phyloP scores from a whole-genome alignment of 1,284 basidiomycete species.

The Austroboletus rostrupii region DNA sequence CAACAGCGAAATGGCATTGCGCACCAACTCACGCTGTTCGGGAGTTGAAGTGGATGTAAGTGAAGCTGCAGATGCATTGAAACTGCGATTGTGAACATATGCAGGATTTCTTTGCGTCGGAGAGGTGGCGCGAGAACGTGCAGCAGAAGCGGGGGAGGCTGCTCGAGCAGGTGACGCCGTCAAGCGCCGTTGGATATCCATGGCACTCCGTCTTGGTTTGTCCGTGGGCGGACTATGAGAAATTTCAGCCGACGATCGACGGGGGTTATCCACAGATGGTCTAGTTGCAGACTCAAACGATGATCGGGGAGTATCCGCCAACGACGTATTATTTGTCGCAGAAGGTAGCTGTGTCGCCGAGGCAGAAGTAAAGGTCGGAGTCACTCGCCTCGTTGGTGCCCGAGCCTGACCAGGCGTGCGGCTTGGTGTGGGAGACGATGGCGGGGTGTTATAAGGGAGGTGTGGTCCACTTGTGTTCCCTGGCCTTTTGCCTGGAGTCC shows the following conservation, averaged over 20 bases:
- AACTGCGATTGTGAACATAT: constrained; percentile 46
- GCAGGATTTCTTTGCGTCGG: constrained; percentile 41
- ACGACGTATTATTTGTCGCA: constrained; percentile 30
- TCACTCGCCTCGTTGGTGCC: constrained; percentile 29
- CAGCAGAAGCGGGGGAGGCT: constrained; percentile 24
- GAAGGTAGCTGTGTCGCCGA: constrained; percentile 36
- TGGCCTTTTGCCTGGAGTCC: constrained; percentile 35
- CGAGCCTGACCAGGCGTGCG: constrained; percentile 40
- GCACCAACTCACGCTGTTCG: constrained; percentile 60
- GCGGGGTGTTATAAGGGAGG: constrained; percentile 36
- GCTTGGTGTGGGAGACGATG: constrained; percentile 33
- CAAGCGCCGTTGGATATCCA: constrained; percentile 32
- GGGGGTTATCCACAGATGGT: constrained; percentile 25
- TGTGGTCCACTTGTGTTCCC: constrained; percentile 38
- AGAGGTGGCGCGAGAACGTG: constrained; percentile 32
- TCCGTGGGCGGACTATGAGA: constrained; percentile 28
- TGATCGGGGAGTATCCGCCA: constrained; percentile 30
- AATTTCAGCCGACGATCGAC: constrained; percentile 35
- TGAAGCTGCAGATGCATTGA: constrained; percentile 54
- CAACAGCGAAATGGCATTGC: constrained; percentile 55
- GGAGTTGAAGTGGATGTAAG: constrained; percentile 43
- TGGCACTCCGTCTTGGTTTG: constrained; percentile 24
- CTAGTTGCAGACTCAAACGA: constrained; percentile 9
- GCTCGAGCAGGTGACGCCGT: constrained; percentile 35
- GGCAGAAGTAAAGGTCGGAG: constrained; percentile 31